phyloP scores from a whole-genome alignment of 2,329 filamentous ascomycete species.

The Coniosporium tulheliwenetii region DNA sequence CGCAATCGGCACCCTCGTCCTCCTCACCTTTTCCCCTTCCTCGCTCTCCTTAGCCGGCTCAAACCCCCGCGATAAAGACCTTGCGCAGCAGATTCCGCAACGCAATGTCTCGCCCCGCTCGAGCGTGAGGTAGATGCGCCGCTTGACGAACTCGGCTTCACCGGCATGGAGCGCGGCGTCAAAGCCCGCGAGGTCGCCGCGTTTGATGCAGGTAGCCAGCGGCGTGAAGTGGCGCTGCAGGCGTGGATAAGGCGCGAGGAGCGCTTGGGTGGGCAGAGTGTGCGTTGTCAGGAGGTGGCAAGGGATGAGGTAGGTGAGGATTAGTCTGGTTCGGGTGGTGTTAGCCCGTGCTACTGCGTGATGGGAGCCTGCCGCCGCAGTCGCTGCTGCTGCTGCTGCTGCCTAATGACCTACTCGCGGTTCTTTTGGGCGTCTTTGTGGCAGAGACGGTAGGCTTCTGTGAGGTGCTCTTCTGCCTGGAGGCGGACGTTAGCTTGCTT shows the following conservation, averaged over 20 bases:
- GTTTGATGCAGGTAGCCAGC: constrained; percentile 62
- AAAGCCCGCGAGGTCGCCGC: constrained; percentile 69
- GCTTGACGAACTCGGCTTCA: constrained; percentile 85
- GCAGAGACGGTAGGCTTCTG: constrained; percentile 69
- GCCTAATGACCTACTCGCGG: constrained; percentile 47
- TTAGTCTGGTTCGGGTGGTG: constrained; percentile 43
- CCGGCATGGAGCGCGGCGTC: constrained; percentile 65
- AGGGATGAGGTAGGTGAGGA: constrained; percentile 87
- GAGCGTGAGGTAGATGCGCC: constrained; percentile 84
- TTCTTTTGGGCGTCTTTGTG: constrained; percentile 59
- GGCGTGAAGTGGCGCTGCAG: constrained; percentile 68
- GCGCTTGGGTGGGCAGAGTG: constrained; percentile 55
- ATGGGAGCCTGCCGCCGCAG: background rate
- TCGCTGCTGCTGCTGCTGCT: background rate
- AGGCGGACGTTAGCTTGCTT: background rate
- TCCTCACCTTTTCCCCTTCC: constrained; percentile 43
- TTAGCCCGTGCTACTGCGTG: background rate
- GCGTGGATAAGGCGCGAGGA: constrained; percentile 61
- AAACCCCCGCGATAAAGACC: constrained; percentile 72
- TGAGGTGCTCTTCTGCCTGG: constrained; percentile 65
- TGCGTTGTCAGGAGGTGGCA: constrained; percentile 81
- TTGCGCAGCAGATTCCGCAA: constrained; percentile 84
- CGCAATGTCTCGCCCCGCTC: constrained; percentile 82
- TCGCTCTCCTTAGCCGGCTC: constrained; percentile 59
- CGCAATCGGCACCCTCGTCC: constrained; percentile 63